These are phyloP conservation scores for Purshia tridentata DNA, from an alignment of 306 rosid genomes.

Conservation along the genomic window DNA sequence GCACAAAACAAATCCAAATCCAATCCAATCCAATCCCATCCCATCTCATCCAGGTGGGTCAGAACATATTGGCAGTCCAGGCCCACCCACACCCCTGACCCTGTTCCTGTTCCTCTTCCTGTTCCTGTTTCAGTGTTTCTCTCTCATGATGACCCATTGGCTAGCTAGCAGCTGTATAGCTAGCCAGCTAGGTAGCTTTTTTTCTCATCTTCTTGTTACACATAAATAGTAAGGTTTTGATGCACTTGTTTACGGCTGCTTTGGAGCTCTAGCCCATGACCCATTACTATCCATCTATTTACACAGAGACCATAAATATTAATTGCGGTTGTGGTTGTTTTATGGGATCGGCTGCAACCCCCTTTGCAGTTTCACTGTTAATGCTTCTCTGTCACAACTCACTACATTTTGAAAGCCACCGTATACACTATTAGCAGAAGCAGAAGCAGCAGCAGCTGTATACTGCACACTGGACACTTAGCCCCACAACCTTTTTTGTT, in stretches of 20 bases:
- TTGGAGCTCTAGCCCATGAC: slow-evolving; percentile 22
- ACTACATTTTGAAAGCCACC: neutral
- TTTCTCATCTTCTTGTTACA: neutral
- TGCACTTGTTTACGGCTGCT: slow-evolving; percentile 34
- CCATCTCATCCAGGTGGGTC: slow-evolving; percentile 30
- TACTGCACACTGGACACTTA: neutral
- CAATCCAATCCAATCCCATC: neutral
- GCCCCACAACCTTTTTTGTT: slow-evolving; percentile 8
- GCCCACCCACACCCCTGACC: too few relatives aligned
- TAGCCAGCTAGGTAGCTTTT: too few relatives aligned
- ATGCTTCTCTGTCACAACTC: slow-evolving; percentile 33
- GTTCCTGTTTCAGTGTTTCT: too few relatives aligned
- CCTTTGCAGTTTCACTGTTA: slow-evolving; percentile 47
- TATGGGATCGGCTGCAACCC: slow-evolving; percentile 56
- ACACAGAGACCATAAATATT: neutral
- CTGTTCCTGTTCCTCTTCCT: too few relatives aligned
- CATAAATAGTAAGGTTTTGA: slow-evolving; percentile 7
- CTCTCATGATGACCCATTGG: too few relatives aligned
- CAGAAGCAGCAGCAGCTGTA: neutral
- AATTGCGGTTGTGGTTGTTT: slow-evolving; percentile 36
- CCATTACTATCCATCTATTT: slow-evolving; percentile 18
- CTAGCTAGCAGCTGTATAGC: too few relatives aligned
- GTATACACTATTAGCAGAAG: neutral
- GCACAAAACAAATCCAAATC: slow-evolving; percentile 3
- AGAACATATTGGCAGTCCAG: neutral